These are phyloP conservation scores for Beauveria rudraprayagi DNA, from an alignment of 2,329 filamentous ascomycete species.

Conservation along the genomic window DNA sequence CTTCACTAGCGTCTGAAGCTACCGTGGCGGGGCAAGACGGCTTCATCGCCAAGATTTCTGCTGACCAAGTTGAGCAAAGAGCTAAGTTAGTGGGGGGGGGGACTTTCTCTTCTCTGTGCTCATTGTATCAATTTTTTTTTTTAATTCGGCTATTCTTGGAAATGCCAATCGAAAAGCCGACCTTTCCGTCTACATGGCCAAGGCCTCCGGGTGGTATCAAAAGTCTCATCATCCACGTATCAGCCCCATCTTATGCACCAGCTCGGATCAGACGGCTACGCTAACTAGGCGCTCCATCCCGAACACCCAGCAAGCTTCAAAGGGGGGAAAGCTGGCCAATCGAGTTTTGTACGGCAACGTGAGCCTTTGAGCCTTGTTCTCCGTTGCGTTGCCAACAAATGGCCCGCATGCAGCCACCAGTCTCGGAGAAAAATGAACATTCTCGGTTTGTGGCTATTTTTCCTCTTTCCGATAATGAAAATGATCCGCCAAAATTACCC, in stretches of 20 bases:
- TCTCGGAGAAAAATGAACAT: not conserved
- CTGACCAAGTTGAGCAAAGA: not conserved
- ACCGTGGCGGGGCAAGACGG: not conserved
- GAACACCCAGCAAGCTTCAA: not conserved
- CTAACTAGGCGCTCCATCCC: not conserved
- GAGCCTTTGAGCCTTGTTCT: not conserved
- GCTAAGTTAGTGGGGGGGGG: no score
- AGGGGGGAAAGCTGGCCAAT: not conserved
- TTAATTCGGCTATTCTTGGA: not conserved
- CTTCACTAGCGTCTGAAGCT: not conserved
- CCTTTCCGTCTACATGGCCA: not conserved
- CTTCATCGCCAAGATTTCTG: not conserved
- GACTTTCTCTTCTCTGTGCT: not conserved
- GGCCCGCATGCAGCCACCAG: not conserved
- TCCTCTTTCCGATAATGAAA: no score
- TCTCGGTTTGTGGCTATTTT: no score
- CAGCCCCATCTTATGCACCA: not conserved
- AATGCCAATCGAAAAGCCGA: no score
- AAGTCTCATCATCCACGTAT: not conserved
- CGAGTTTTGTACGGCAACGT: no score
- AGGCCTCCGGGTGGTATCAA: not conserved
- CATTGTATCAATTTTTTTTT: not conserved
- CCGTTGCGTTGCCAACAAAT: not conserved
- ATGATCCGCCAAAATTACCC: no score
- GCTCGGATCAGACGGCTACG: conserved; percentile 8